Conservation (phyloP, 495 filamentous ascomycete species). For the Amniculicola lignicola region DNA sequence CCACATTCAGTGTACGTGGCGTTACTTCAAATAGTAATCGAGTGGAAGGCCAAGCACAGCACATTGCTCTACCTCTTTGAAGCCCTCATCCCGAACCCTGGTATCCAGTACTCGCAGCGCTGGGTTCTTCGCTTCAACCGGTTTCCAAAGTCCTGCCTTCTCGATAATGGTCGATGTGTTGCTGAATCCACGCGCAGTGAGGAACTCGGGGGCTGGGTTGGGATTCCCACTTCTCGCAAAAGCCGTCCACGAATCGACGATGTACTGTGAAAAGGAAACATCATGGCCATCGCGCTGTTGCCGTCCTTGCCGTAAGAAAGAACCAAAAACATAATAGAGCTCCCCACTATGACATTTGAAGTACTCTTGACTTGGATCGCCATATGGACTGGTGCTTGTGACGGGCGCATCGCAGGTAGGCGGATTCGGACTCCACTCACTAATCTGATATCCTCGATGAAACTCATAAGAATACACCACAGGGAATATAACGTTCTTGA, state of each 20-base stretch:
- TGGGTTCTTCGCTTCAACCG: conserved; percentile 1
- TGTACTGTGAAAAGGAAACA: conserved; percentile 37
- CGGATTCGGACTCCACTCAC: conserved; percentile 44
- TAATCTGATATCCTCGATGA: conserved; percentile 52
- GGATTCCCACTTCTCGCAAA: conserved; percentile 35
- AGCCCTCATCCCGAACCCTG: conserved; percentile 5
- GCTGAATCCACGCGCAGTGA: conserved; percentile 31
- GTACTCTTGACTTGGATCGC: conserved; percentile 46
- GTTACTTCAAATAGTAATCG: conserved; percentile 17
- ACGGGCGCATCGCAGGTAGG: conserved; percentile 47
- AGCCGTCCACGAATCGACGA: conserved; percentile 34
- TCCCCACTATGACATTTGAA: conserved; percentile 52
- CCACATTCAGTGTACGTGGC: too few species aligned
- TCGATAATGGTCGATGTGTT: conserved; percentile 29
- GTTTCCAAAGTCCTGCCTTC: conserved; percentile 5
- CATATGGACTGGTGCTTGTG: conserved; percentile 40
- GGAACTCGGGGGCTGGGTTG: conserved; percentile 28
- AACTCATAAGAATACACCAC: conserved; percentile 50
- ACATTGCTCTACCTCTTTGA: conserved; percentile 25
- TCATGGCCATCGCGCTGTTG: conserved; percentile 35
- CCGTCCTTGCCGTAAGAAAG: conserved; percentile 29
- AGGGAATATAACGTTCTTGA: conserved; percentile 36
- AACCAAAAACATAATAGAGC: conserved; percentile 48
- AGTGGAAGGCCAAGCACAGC: conserved; percentile 18
- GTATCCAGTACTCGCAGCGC: conserved; percentile 14